These are phyloP conservation scores for Boehmeria nivea DNA, from an alignment of 306 rosid species.

Conservation along the genomic window DNA sequence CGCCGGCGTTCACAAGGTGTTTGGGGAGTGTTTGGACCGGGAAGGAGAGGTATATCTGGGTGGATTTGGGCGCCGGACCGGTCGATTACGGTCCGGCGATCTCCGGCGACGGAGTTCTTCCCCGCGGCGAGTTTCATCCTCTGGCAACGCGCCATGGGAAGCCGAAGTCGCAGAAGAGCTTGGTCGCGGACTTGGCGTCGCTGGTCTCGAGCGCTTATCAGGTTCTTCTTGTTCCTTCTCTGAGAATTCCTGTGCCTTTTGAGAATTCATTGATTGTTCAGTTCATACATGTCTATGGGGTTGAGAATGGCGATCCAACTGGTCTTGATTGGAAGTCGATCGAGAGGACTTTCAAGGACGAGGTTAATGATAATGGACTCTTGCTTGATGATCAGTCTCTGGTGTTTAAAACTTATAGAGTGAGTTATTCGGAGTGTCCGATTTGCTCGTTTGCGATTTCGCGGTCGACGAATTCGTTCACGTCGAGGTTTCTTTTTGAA, in stretches of 20 bases:
- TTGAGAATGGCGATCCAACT: constrained; percentile 30
- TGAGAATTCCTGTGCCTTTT: constrained; percentile 68
- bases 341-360: constrained; percentile 57
- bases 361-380: constrained; percentile 46
- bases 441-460: constrained; percentile 74
- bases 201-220: constrained; percentile 75
- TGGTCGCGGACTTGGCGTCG: constrained; percentile 72
- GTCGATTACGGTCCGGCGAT: constrained; percentile 86
- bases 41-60: constrained; percentile 62
- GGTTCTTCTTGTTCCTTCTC: constrained; percentile 77
- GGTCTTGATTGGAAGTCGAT: constrained; percentile 70
- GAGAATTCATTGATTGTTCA: constrained; percentile 66
- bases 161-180: constrained; percentile 58
- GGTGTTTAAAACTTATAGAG: constrained; percentile 48
- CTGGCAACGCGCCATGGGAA: constrained; percentile 67
- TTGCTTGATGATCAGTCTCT: constrained; percentile 63
- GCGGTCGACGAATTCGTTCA: constrained; percentile 63
- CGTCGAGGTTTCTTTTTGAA: constrained; percentile 82
- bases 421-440: constrained; percentile 43
- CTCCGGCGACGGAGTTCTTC: constrained; percentile 82
- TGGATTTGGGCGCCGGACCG: constrained; percentile 86
- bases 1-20: constrained; percentile 64
- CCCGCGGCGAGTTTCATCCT: constrained; percentile 85
- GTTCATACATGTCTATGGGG: constrained; percentile 54
- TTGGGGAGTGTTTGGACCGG: constrained; percentile 76